Evolutionary conservation across 2,329 filamentous ascomycete species (phyloP), one percentile per base, ranked within the genome.

Genomic region (Exophiala mesophila): DNA sequence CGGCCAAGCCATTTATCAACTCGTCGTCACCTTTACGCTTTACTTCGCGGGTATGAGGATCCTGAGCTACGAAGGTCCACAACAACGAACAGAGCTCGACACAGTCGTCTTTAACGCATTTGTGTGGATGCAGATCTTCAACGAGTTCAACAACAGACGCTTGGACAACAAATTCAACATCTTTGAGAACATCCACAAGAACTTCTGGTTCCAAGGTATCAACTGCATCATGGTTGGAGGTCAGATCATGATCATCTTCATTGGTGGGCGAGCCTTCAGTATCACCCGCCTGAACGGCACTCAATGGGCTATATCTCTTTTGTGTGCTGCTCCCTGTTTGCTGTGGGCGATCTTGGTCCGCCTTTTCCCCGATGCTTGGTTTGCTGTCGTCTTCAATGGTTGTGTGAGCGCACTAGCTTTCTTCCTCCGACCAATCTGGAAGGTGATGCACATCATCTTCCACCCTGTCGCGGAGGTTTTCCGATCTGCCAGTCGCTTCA

Each of bases 71-170:
- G 55, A 59, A 0, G 23, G 23, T 7, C 61, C 66, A 3, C 61
- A 75, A 5, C 59, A 65, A 24, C 50, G 61, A 4, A 58, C 54
- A 10, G 73, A 85, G 56, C 73, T 94, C 46, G 72, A 80, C 42
- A 94, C 88, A 2, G 74, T 97, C 35, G 85, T 97, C 5, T 97
- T 97, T 76, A 97, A 97, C 70, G 92, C 88, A 0, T 97, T 97
- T 61, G 90, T 96, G 39, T 97, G 90, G 90, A 96, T 97, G 89
- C 90, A 97, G 58, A 94, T 97, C 56, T 97, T 97, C 72, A 97
- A 97, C 66, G 85, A 94, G 61, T 86, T 94, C 77, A 97, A 97
- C 71, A 95, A 94, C 68, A 87, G 90, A 45, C 87, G 90, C 9
- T 74, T 97, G 41, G 90, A 97, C 64, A 97, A 97, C 66, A 78